Percentiles rank a stretch among this genome's conserved stretches.
Conservation (phyloP, 2,329 filamentous ascomycete genomes). For the Ascochyta viciae-villosae region DNA sequence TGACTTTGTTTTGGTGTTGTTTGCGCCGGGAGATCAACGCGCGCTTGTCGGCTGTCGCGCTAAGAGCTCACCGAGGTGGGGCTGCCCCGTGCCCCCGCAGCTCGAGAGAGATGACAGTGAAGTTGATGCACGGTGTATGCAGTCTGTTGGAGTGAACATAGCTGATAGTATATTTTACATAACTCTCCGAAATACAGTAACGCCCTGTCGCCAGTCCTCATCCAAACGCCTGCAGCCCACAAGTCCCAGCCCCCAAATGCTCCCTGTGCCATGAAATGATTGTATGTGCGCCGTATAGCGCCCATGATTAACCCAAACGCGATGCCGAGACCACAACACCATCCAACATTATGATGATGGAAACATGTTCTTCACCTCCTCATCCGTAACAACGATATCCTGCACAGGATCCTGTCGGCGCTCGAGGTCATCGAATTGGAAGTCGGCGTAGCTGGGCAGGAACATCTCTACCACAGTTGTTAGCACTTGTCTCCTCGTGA, state of each 20-base stretch:
- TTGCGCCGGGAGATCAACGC: constrained; percentile 30
- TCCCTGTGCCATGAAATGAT: not conserved
- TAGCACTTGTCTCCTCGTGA: not conserved
- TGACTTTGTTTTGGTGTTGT: constrained; percentile 26
- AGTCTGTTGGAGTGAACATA: not conserved
- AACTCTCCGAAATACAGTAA: not conserved
- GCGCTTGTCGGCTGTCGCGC: constrained; percentile 10
- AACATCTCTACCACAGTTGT: constrained; percentile 69
- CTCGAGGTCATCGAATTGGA: constrained; percentile 76
- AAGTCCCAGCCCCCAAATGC: not conserved
- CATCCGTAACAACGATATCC: constrained; percentile 79
- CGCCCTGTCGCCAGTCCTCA: constrained; percentile 2
- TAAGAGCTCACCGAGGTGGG: constrained; percentile 3
- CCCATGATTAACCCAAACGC: not conserved
- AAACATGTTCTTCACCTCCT: constrained; percentile 61
- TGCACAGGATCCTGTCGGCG: constrained; percentile 77
- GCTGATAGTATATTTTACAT: not conserved
- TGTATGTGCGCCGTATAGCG: not conserved
- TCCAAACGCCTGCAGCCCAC: constrained; percentile 1
- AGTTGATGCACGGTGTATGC: not conserved
- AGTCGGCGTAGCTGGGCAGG: constrained; percentile 76
- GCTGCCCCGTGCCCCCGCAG: not conserved
- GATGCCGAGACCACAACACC: not conserved
- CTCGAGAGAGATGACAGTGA: not conserved
- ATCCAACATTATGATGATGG: constrained; percentile 22